phyloP scores from a whole-genome alignment of 2,329 filamentous ascomycete species.

The Pseudogymnoascus sp. region DNA sequence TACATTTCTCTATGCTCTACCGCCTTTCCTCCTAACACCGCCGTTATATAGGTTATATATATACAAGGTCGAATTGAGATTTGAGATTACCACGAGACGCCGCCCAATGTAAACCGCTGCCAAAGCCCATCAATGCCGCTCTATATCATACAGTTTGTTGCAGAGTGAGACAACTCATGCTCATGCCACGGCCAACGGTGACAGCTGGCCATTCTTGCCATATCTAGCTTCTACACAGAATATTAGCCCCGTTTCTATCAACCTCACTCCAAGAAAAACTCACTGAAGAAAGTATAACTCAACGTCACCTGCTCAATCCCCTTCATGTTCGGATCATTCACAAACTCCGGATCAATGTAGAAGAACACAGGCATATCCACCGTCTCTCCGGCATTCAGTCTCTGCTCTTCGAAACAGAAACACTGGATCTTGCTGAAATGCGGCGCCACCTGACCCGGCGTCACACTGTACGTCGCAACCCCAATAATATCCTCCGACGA shows the following conservation, averaged over 20 bases:
- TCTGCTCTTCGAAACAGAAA: conserved; percentile 94
- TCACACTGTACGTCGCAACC: conserved; percentile 95
- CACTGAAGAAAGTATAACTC: conserved; percentile 98
- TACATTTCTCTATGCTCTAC: not conserved
- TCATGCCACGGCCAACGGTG: conserved; percentile 19
- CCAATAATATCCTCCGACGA: conserved; percentile 91
- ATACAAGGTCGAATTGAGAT: conserved; percentile 5
- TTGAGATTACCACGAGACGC: conserved; percentile 21
- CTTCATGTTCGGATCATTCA: conserved; percentile 86
- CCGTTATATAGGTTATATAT: not conserved
- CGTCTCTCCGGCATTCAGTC: conserved; percentile 87
- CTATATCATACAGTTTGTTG: conserved; percentile 12
- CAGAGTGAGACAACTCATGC: not conserved
- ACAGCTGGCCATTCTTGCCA: conserved; percentile 67
- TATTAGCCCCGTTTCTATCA: conserved; percentile 30
- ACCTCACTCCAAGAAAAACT: conserved; percentile 33
- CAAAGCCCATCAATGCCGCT: not conserved
- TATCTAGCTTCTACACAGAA: conserved; percentile 63
- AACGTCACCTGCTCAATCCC: conserved; percentile 91
- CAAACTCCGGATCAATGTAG: conserved; percentile 93
- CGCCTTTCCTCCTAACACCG: not conserved
- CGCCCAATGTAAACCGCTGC: conserved; percentile 10
- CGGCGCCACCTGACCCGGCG: conserved; percentile 86
- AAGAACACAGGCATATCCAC: conserved; percentile 99
- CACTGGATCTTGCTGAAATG: conserved; percentile 99